Percentiles rank a stretch among this genome's conserved stretches.
phyloP scores from a whole-genome alignment of 176 grass and related monocot genomes.

The Oryza brachyantha region DNA sequence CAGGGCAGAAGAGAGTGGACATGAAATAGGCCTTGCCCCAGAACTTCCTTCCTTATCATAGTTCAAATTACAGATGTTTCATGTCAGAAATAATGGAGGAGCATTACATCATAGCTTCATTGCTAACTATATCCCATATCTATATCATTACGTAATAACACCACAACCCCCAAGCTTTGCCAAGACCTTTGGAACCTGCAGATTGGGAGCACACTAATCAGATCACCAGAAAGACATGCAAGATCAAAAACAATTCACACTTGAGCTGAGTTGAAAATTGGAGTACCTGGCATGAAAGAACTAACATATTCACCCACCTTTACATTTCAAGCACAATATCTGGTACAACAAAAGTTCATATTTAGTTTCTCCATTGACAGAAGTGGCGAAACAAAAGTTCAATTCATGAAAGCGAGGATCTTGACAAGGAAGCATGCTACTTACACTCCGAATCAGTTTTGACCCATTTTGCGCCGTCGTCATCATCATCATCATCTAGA shows the following conservation, averaged over 20 bases:
- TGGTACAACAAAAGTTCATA: slow-evolving; percentile 32
- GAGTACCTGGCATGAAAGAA: slow-evolving; percentile 39
- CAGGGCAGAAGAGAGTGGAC: neutral
- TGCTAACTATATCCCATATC: slow-evolving; percentile 15
- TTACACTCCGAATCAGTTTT: slow-evolving; percentile 98
- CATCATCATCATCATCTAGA: slow-evolving; percentile 43
- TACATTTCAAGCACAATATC: slow-evolving; percentile 88
- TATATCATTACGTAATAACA: slow-evolving; percentile 17
- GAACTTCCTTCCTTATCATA: slow-evolving; percentile 15
- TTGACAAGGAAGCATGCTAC: neutral
- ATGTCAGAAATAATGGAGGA: slow-evolving; percentile 11
- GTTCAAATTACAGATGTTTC: slow-evolving; percentile 27
- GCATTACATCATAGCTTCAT: slow-evolving; percentile 28
- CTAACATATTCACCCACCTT: slow-evolving; percentile 29
- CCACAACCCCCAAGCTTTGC: slow-evolving; percentile 4
- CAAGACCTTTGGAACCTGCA: slow-evolving; percentile 44
- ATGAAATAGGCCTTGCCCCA: neutral
- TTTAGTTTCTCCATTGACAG: neutral
- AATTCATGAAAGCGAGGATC: neutral
- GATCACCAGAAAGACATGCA: neutral
- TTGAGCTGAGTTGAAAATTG: neutral
- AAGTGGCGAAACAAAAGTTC: slow-evolving; percentile 18
- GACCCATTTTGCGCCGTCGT: slow-evolving; percentile 68
- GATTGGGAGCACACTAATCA: neutral
- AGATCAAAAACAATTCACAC: neutral